Percentiles rank a stretch among this genome's conserved stretches.
phyloP scores from a whole-genome alignment of 495 filamentous ascomycete genomes.

The Tuber indicum region DNA sequence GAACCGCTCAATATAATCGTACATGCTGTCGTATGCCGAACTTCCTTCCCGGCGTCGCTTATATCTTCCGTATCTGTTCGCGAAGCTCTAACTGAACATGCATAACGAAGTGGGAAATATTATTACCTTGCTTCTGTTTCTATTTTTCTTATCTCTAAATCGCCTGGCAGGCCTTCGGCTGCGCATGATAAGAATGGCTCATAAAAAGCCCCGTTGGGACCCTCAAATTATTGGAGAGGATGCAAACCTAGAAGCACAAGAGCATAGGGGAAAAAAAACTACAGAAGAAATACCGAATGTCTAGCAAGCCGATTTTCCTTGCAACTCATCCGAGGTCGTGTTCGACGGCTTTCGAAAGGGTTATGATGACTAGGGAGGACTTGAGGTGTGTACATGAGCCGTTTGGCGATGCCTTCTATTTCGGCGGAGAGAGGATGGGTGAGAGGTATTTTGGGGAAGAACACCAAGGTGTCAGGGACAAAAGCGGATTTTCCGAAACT shows the following conservation, averaged over 20 bases:
- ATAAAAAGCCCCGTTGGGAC: background rate
- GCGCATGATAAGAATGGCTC: background rate
- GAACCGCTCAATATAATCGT: background rate
- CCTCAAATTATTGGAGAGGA: background rate
- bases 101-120: background rate
- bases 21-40: background rate
- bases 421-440: slow-evolving; percentile 77
- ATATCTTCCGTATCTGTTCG: background rate
- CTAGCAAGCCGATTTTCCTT: slow-evolving; percentile 71
- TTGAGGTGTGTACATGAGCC: slow-evolving; percentile 86
- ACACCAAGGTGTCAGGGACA: slow-evolving; percentile 50
- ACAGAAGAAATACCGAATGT: background rate
- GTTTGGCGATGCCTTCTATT: slow-evolving; percentile 95
- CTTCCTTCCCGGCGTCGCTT: background rate
- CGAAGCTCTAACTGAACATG: background rate
- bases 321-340: slow-evolving; percentile 90
- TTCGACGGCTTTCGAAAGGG: slow-evolving; percentile 93
- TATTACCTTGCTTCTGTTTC: background rate
- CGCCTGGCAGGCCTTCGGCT: background rate
- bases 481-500: slow-evolving; percentile 67
- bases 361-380: slow-evolving; percentile 88
- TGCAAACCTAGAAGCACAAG: background rate
- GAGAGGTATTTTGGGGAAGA: slow-evolving; percentile 68
- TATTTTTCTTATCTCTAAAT: background rate
- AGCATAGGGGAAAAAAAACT: background rate